Conservation (phyloP, 345 rosid species). For the Camelina laxa region DNA sequence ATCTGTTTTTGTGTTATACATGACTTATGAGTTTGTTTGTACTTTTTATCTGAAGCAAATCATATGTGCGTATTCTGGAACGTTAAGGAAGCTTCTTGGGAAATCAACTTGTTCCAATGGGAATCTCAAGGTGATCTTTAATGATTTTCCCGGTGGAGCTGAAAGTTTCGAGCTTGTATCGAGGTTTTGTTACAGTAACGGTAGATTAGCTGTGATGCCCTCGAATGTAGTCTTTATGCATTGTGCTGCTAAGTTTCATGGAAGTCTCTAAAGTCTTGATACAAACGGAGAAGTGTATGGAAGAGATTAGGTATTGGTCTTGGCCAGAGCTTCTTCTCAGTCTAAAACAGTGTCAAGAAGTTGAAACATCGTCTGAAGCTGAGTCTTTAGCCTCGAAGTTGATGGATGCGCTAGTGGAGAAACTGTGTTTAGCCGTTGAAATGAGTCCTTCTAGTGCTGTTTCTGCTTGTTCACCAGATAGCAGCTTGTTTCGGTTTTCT, state of each 20-base stretch:
- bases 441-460: conserved; percentile 67
- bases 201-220: conserved; percentile 56
- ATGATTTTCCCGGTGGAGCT: conserved; percentile 88
- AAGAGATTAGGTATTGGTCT: conserved; percentile 69
- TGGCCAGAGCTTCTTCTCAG: conserved; percentile 80
- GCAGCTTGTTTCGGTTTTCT: conserved; percentile 76
- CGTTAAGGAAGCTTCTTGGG: conserved; percentile 64
- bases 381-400: conserved; percentile 55
- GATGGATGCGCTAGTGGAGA: conserved; percentile 66
- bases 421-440: conserved; percentile 61
- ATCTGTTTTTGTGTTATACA: conserved; percentile 1
- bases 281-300: conserved; percentile 66
- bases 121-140: conserved; percentile 71
- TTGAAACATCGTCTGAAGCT: conserved; percentile 45
- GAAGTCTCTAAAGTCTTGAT: conserved; percentile 65
- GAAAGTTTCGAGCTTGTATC: conserved; percentile 75
- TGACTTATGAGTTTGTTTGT: conserved; percentile 7
- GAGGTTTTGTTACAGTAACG: conserved; percentile 80
- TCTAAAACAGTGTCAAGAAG: conserved; percentile 70
- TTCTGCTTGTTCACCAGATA: conserved; percentile 79
- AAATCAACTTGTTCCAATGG: conserved; percentile 52
- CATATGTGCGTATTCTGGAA: conserved; percentile 64
- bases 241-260: conserved; percentile 78
- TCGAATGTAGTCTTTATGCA: conserved; percentile 60
- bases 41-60: conserved; percentile 59